A percentile compares a stretch with the other conserved stretches of the same genome.
Conservation (phyloP, 306 rosid genomes). For the Trifolium dubium region DNA sequence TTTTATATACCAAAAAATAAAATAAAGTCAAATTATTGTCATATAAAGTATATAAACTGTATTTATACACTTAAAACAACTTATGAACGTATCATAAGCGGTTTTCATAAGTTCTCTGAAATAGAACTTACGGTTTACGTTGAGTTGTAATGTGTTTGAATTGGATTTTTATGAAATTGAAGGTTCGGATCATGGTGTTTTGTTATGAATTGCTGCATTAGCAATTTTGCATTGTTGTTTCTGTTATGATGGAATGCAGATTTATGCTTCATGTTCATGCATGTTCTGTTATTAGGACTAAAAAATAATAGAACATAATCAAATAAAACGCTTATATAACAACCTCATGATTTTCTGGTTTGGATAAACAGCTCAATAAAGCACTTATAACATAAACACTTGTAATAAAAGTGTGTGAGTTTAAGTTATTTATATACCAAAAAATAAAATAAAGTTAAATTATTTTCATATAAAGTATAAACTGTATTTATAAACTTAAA, state of each 20-base stretch:
- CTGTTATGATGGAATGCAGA: constrained; percentile 20
- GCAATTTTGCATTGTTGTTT: constrained; percentile 37
- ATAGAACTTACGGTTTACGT: neutral
- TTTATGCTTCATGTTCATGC: neutral
- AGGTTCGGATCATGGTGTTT: constrained; percentile 15
- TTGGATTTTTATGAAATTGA: constrained; percentile 35
- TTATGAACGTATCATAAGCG: neutral
- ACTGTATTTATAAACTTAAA: neutral
- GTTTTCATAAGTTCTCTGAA: neutral
- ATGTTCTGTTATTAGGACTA: constrained; percentile 6
- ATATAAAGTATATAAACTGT: neutral
- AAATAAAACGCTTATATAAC: too few species aligned
- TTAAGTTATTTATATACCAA: neutral
- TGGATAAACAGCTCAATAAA: neutral
- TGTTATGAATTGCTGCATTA: constrained; percentile 11
- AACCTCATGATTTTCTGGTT: neutral
- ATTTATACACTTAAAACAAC: neutral
- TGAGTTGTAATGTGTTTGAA: neutral
- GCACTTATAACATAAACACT: neutral
- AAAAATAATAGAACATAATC: neutral
- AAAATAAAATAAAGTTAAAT: neutral
- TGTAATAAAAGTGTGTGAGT: neutral
- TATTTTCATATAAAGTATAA: neutral
- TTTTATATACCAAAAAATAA: neutral
- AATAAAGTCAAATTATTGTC: neutral